These are phyloP conservation scores for Hymenoscyphus occultus DNA, from an alignment of 2,329 filamentous ascomycete species.

Conservation along the genomic window DNA sequence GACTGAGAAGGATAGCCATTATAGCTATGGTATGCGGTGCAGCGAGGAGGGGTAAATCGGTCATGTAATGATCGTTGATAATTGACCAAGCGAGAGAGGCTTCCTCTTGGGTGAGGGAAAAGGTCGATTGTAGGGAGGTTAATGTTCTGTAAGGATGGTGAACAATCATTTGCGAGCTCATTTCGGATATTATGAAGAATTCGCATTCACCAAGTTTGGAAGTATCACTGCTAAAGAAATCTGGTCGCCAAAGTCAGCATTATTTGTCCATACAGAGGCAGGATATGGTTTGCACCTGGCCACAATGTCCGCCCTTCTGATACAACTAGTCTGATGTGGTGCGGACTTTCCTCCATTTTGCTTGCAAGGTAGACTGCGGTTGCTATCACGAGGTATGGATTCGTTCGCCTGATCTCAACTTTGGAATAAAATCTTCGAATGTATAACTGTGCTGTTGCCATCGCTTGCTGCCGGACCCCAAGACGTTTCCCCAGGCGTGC, in stretches of 20 bases:
- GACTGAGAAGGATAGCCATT: slow-evolving; percentile 65
- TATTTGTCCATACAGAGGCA: slow-evolving; percentile 1
- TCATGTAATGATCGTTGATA: slow-evolving; percentile 72
- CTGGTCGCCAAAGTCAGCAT: slow-evolving; percentile 37
- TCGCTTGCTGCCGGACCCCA: slow-evolving; percentile 80
- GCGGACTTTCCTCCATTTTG: slow-evolving; percentile 97
- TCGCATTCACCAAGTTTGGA: slow-evolving; percentile 72
- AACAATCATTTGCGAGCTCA: slow-evolving; percentile 71
- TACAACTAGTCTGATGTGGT: slow-evolving; percentile 89
- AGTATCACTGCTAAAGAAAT: slow-evolving; percentile 61
- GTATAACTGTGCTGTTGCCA: slow-evolving; percentile 93
- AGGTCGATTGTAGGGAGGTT: slow-evolving; percentile 56
- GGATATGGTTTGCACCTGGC: slow-evolving; percentile 53
- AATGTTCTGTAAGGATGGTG: slow-evolving; percentile 72
- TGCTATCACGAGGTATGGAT: slow-evolving; percentile 88
- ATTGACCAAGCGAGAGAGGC: slow-evolving; percentile 64
- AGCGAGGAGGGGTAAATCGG: slow-evolving; percentile 65
- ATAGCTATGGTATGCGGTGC: slow-evolving; percentile 68
- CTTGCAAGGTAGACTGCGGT: slow-evolving; percentile 93
- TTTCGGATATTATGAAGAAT: slow-evolving; percentile 70
- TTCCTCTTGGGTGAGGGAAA: slow-evolving; percentile 63
- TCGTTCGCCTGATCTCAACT: slow-evolving; percentile 87
- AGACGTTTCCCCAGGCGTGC: slow-evolving; percentile 81
- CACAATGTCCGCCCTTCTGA: slow-evolving; percentile 82
- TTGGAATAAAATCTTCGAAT: slow-evolving; percentile 90